Percentiles rank a stretch among this genome's conserved stretches.
Conservation (phyloP, 176 grass and related monocot genomes). For the Carex parvula region DNA sequence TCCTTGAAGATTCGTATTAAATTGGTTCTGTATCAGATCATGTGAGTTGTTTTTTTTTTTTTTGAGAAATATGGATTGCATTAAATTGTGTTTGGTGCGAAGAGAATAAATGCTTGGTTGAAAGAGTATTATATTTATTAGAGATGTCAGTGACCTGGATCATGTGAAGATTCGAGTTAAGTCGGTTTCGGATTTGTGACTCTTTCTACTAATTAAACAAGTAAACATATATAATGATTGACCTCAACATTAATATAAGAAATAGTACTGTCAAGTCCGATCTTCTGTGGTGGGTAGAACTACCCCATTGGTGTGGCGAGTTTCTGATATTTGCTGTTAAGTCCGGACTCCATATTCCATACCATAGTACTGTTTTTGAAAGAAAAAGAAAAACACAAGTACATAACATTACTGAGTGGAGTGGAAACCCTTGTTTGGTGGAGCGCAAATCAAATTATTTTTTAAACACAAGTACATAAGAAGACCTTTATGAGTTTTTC, state of each 20-base stretch:
- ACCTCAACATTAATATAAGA: background rate
- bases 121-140: background rate
- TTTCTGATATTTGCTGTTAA: background rate
- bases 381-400: too few species aligned
- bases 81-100: background rate
- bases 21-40: background rate
- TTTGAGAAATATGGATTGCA: background rate
- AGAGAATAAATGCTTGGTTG: constrained; percentile 3
- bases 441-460: too few species aligned
- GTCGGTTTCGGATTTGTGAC: constrained; percentile 3
- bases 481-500: too few species aligned
- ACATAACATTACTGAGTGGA: too few species aligned
- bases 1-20: background rate
- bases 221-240: background rate
- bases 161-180: constrained; percentile 12
- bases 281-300: background rate
- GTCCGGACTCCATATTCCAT: too few species aligned
- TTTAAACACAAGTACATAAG: too few species aligned
- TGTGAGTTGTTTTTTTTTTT: background rate
- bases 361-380: too few species aligned
- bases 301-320: background rate
- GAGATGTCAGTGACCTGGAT: background rate
- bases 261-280: background rate
- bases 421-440: too few species aligned
- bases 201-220: background rate